Conservation (phyloP, 2,329 filamentous ascomycete species). For the Fusarium sarcochroum region DNA sequence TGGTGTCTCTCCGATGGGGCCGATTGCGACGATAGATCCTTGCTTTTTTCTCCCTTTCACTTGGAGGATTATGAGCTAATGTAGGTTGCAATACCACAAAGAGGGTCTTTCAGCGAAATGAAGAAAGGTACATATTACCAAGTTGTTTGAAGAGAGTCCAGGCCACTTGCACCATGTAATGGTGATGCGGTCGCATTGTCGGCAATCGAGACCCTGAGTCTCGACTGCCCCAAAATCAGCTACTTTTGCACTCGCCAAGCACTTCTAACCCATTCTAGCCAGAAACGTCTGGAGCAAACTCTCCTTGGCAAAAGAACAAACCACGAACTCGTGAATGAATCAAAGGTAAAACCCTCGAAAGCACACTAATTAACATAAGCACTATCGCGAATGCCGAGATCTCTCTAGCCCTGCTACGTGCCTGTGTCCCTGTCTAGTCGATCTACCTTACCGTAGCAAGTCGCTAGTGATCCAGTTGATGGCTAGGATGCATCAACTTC, state of each 20-base stretch:
- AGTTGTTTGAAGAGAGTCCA: background rate
- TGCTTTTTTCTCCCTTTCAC: too few species aligned
- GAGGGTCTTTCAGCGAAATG: background rate
- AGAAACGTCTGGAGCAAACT: constrained; percentile 18
- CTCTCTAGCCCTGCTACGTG: too few species aligned
- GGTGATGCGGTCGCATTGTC: constrained; percentile 11
- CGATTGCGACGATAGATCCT: too few species aligned
- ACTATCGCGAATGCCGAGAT: constrained; percentile 22
- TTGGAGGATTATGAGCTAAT: too few species aligned
- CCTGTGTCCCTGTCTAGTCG: too few species aligned
- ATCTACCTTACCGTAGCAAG: too few species aligned
- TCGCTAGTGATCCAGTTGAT: too few species aligned
- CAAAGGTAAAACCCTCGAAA: constrained; percentile 18
- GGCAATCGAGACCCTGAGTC: constrained; percentile 16
- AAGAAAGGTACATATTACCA: constrained; percentile 5
- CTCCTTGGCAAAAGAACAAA: constrained; percentile 14
- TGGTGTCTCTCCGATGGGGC: too few species aligned
- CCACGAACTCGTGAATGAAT: constrained; percentile 12
- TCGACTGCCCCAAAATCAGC: constrained; percentile 3
- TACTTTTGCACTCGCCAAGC: background rate
- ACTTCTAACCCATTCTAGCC: constrained; percentile 7
- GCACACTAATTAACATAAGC: constrained; percentile 24
- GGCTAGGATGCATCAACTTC: too few species aligned
- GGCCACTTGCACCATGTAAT: constrained; percentile 1
- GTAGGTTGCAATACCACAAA: background rate